Evolutionary conservation across 2,329 filamentous ascomycete genomes (phyloP).

Genomic region (Sporothrix inflata): DNA sequence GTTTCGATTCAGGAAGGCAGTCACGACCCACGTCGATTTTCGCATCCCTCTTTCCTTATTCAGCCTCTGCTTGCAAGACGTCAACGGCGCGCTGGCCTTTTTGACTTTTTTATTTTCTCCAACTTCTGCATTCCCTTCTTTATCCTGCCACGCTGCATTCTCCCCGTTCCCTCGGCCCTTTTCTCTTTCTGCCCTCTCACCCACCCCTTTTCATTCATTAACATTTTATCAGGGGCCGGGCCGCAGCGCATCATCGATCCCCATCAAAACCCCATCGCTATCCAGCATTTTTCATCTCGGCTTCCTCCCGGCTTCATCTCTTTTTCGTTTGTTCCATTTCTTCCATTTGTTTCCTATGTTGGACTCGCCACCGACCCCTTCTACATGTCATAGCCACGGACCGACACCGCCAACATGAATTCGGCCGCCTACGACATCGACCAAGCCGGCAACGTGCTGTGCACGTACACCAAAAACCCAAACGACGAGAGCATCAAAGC

Average conservation of each 20-base stretch:
- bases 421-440: constrained; percentile 44
- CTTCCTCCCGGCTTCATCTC: not conserved
- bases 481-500: constrained; percentile 36
- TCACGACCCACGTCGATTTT: constrained; percentile 20
- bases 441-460: constrained; percentile 45
- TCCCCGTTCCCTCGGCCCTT: not conserved
- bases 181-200: not conserved
- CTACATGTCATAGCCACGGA: constrained; percentile 13
- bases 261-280: not conserved
- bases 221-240: not conserved
- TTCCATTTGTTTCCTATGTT: not conserved
- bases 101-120: not conserved
- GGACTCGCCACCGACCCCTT: not conserved
- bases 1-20: constrained; percentile 15
- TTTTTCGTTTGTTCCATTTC: not conserved
- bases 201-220: constrained; percentile 17
- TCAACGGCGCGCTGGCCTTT: constrained; percentile 7
- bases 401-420: constrained; percentile 36
- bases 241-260: not conserved
- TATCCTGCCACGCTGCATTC: not conserved
- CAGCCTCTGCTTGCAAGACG: not conserved
- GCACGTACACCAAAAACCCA: constrained; percentile 39
- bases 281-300: not conserved
- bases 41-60: constrained; percentile 16
- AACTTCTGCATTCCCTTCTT: not conserved